phyloP scores from a whole-genome alignment of 1,139 yeast genomes.

The Yamadazyma oceani region DNA sequence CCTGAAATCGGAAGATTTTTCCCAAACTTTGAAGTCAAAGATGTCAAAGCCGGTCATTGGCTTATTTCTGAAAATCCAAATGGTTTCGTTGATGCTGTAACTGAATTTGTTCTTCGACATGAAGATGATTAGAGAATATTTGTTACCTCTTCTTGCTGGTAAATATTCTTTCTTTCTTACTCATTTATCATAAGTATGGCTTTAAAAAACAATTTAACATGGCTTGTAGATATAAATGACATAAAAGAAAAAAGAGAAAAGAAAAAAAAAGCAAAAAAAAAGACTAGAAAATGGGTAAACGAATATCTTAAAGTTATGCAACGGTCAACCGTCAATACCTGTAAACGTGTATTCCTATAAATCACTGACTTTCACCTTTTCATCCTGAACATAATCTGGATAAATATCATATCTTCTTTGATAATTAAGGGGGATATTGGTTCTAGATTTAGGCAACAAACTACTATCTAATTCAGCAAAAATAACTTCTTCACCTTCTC shows the following conservation, averaged over 20 bases:
- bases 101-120: constrained; percentile 57
- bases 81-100: constrained; percentile 60
- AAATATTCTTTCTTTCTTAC: neutral
- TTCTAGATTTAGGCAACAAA: constrained; percentile 59
- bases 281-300: no score
- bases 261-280: neutral
- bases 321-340: no score
- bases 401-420: constrained; percentile 85
- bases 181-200: neutral
- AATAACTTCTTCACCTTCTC: constrained; percentile 77
- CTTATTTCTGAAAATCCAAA: constrained; percentile 75
- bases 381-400: constrained; percentile 57
- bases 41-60: constrained; percentile 91
- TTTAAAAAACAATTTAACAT: neutral
- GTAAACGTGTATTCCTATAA: constrained; percentile 11
- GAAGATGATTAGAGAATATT: constrained; percentile 45
- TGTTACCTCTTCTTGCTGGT: no score
- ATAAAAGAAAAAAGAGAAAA: neutral
- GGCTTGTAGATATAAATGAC: neutral
- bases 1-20: constrained; percentile 75
- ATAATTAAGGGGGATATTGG: constrained; percentile 70
- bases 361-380: constrained; percentile 41
- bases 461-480: constrained; percentile 77
- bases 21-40: constrained; percentile 74
- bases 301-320: no score